These are phyloP conservation scores for Anthoceros angustus DNA, from an alignment of 225 moss, liverwort and hornwort species.

Conservation along the genomic window DNA sequence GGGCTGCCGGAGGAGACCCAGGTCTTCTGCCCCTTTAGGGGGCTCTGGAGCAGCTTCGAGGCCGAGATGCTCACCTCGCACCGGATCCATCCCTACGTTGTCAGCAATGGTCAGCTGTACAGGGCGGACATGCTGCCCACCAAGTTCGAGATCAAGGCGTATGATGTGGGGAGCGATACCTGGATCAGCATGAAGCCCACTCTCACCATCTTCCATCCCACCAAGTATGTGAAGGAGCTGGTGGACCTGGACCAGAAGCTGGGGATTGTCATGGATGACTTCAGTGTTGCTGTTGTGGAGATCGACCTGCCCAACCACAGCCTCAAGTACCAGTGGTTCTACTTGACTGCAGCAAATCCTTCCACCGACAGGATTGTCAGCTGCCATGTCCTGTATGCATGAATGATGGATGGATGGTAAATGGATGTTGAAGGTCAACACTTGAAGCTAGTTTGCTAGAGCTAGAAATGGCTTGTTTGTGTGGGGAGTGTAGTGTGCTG, in stretches of 20 bases:
- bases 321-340: background rate
- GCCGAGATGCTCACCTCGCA: background rate
- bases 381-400: slow-evolving; percentile 4
- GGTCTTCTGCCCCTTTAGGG: background rate
- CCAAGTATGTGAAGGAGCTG: background rate
- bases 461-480: too few relatives aligned
- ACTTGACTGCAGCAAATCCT: background rate
- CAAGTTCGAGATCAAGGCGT: background rate
- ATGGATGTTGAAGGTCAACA: too few relatives aligned
- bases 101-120: slow-evolving; percentile 3
- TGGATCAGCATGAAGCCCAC: background rate
- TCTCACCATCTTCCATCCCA: background rate
- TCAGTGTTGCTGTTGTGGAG: slow-evolving; percentile 2
- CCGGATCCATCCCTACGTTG: background rate
- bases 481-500: too few relatives aligned
- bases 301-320: background rate
- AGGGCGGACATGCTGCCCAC: background rate
- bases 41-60: background rate
- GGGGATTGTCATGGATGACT: slow-evolving; percentile 2
- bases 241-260: slow-evolving; percentile 1
- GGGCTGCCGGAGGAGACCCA: background rate
- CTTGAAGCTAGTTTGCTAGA: too few relatives aligned
- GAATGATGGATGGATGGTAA: too few relatives aligned
- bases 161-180: background rate
- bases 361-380: background rate